These are phyloP conservation scores for Chlorella sp. DNA, from an alignment of 139 green algal genomes.

Conservation along the genomic window DNA sequence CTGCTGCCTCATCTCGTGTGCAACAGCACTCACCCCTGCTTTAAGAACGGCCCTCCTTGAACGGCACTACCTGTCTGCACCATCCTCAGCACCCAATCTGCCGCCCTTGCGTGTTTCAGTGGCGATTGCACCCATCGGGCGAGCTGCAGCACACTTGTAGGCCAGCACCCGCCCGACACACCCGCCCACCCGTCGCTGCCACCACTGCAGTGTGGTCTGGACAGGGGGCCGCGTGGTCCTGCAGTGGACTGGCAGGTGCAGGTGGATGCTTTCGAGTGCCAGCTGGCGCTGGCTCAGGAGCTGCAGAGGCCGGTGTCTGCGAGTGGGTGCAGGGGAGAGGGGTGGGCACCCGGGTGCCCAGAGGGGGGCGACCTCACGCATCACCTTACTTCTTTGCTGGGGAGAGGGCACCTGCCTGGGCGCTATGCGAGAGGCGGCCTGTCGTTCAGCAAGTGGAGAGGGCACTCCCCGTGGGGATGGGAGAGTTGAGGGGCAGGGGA, in stretches of 20 bases:
- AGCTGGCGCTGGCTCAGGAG: slow-evolving; percentile 58
- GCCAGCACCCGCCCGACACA: no score
- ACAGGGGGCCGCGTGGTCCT: slow-evolving; percentile 10
- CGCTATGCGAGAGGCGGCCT: no score
- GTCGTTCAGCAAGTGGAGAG: no score
- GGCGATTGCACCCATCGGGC: no score
- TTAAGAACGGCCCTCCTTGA: no score
- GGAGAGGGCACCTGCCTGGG: no score
- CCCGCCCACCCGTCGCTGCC: not conserved
- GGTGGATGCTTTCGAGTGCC: slow-evolving; percentile 44
- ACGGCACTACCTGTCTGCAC: not conserved
- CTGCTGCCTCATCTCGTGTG: not conserved
- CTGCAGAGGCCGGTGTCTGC: slow-evolving; percentile 54
- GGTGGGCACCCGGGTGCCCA: no score
- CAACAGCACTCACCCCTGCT: not conserved
- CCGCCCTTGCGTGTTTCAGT: no score
- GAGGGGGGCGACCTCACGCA: no score
- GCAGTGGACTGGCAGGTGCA: slow-evolving; percentile 36
- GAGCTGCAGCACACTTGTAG: not conserved
- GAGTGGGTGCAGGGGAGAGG: not conserved
- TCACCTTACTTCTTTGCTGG: no score
- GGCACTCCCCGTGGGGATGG: no score
- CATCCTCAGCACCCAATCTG: not conserved
- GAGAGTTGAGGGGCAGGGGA: not conserved
- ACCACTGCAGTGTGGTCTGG: slow-evolving; percentile 42